Percentiles rank a stretch among this genome's conserved stretches.
Evolutionary conservation across 768 basidiomycete species (phyloP).

Genomic region (Mycena haematopus): DNA sequence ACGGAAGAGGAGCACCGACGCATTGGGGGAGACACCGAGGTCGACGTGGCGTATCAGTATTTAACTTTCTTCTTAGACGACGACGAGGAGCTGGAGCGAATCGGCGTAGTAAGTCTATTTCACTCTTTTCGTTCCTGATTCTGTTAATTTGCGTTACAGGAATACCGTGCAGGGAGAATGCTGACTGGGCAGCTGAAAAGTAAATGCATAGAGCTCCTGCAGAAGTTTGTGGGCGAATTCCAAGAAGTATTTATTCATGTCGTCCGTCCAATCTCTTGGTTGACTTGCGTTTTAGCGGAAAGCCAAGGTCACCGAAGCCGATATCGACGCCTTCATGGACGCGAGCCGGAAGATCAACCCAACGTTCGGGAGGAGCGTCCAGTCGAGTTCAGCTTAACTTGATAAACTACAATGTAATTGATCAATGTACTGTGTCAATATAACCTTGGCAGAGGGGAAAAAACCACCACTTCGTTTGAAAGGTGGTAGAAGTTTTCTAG

Average conservation of each 20-base stretch:
- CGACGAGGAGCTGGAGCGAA: constrained; percentile 80
- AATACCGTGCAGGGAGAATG: constrained; percentile 87
- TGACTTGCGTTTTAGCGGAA: constrained; percentile 59
- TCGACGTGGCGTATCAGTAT: constrained; percentile 96
- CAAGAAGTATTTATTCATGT: constrained; percentile 59
- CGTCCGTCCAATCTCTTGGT: neutral
- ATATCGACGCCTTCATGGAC: constrained; percentile 83
- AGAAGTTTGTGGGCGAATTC: constrained; percentile 84
- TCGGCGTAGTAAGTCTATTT: constrained; percentile 69
- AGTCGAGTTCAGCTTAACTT: constrained; percentile 13
- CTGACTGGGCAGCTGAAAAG: constrained; percentile 93
- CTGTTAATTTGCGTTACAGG: constrained; percentile 54
- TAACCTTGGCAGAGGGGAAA: no score
- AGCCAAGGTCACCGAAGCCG: constrained; percentile 80
- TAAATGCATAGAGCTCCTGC: constrained; percentile 81
- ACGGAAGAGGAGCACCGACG: constrained; percentile 94
- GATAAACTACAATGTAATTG: constrained; percentile 15
- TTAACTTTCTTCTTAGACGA: constrained; percentile 94
- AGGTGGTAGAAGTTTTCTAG: no score
- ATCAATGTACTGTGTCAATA: neutral
- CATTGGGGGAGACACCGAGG: constrained; percentile 90
- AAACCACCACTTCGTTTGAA: no score
- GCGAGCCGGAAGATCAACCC: constrained; percentile 75
- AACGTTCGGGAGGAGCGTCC: constrained; percentile 47
- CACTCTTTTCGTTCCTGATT: neutral